Percentiles rank a stretch among this genome's conserved stretches.
These are phyloP conservation scores for Sclerospora graminicola DNA, from an alignment of 352 stramenopile species.

Conservation along the genomic window DNA sequence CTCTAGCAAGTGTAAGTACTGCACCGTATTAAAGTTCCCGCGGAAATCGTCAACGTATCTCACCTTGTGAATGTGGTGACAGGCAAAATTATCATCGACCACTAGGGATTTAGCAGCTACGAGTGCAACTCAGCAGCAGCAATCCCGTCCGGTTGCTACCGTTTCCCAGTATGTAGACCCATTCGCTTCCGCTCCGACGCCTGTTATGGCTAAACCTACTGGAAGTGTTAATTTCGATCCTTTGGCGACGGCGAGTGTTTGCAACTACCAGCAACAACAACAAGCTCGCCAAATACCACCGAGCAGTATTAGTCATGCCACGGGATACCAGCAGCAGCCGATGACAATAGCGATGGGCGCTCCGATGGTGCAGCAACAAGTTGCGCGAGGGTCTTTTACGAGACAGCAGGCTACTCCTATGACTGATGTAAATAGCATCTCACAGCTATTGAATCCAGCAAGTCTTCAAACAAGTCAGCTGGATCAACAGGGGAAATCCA, in stretches of 20 bases:
- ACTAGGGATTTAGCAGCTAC: constrained; percentile 2
- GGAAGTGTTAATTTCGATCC: constrained; percentile 43
- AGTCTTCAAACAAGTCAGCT: constrained; percentile 33
- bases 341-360: constrained; percentile 15
- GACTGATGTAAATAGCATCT: constrained; percentile 44
- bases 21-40: background rate
- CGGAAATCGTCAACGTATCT: background rate
- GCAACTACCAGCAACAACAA: constrained; percentile 18
- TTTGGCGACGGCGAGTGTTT: constrained; percentile 26
- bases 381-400: constrained; percentile 10
- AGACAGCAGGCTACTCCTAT: constrained; percentile 15
- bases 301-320: constrained; percentile 5
- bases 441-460: constrained; percentile 70
- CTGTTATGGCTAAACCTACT: constrained; percentile 32
- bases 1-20: constrained; percentile 41
- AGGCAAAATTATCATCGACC: constrained; percentile 22
- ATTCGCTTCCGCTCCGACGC: constrained; percentile 37
- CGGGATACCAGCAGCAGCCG: constrained; percentile 15
- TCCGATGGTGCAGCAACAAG: constrained; percentile 21
- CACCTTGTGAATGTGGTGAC: constrained; percentile 4
- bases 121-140: constrained; percentile 7
- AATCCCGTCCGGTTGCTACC: constrained; percentile 8
- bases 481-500: constrained; percentile 40
- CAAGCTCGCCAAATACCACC: constrained; percentile 7
- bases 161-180: constrained; percentile 40